Percentiles rank a stretch among this genome's conserved stretches.
phyloP scores from a whole-genome alignment of 352 stramenopile species.

The Pythium folliculosum region DNA sequence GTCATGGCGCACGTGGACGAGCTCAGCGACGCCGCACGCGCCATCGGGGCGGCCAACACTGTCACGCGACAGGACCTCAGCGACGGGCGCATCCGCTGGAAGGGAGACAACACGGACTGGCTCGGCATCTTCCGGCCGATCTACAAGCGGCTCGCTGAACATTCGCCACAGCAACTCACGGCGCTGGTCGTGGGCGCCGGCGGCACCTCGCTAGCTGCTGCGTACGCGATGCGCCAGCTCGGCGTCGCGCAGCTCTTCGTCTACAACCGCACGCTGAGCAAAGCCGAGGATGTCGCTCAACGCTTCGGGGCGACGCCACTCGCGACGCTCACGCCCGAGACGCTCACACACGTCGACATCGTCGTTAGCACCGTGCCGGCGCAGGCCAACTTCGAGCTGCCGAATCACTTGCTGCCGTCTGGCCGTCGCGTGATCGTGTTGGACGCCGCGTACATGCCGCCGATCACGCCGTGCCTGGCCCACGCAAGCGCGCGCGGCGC shows the following conservation, averaged over 20 bases:
- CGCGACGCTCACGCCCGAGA: conserved; percentile 48
- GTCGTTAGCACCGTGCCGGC: conserved; percentile 96
- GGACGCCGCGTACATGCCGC: conserved; percentile 98
- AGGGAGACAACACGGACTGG: conserved; percentile 99
- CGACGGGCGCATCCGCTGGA: conserved; percentile 45
- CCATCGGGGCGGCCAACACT: conserved; percentile 99
- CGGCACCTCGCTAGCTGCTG: conserved; percentile 94
- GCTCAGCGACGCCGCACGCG: conserved; percentile 89
- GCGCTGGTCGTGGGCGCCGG: conserved; percentile 91
- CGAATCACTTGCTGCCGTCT: conserved; percentile 53
- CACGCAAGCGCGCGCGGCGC: conserved; percentile 88
- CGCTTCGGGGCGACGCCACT: conserved; percentile 87
- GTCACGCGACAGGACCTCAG: conserved; percentile 79
- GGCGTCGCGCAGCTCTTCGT: conserved; percentile 88
- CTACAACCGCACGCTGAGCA: conserved; percentile 95
- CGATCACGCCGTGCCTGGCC: conserved; percentile 91
- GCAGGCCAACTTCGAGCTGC: conserved; percentile 79
- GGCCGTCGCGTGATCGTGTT: conserved; percentile 81
- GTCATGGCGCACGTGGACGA: conserved; percentile 94
- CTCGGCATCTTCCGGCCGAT: conserved; percentile 95
- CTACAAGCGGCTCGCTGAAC: conserved; percentile 47
- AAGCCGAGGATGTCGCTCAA: conserved; percentile 87
- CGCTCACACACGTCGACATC: conserved; percentile 72
- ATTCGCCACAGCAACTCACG: conserved; percentile 27
- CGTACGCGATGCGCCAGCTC: conserved; percentile 92